A percentile compares a stretch with the other conserved stretches of the same genome.
Evolutionary conservation across 2,329 filamentous ascomycete species (phyloP).

Genomic region (Ophiostoma piceae): DNA sequence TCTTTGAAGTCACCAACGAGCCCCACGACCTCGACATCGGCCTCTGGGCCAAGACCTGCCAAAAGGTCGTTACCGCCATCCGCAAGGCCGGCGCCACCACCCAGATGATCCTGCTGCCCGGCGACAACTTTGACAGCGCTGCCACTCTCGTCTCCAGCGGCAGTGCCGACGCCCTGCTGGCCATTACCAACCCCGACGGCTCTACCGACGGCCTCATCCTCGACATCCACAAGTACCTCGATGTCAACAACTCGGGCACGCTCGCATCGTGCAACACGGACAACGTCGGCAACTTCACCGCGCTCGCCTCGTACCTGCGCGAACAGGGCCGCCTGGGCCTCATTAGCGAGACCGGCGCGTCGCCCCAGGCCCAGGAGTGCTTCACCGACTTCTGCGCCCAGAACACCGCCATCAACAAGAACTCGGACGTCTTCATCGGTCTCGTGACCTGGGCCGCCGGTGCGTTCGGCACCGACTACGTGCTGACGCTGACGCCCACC

Average conservation of each 20-base stretch:
- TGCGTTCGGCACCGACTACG: slow-evolving; percentile 30
- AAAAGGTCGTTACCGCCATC: slow-evolving; percentile 60
- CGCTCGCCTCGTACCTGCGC: slow-evolving; percentile 36
- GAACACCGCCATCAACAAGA: slow-evolving; percentile 35
- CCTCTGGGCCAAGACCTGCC: slow-evolving; percentile 56
- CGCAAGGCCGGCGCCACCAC: slow-evolving; percentile 55
- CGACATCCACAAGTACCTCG: slow-evolving; percentile 58
- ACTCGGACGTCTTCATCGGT: slow-evolving; percentile 32
- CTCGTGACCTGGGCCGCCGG: slow-evolving; percentile 33
- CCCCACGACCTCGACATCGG: slow-evolving; percentile 56
- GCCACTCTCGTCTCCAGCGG: slow-evolving; percentile 42
- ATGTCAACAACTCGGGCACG: slow-evolving; percentile 52
- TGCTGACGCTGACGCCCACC: slow-evolving; percentile 32
- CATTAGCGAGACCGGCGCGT: slow-evolving; percentile 38
- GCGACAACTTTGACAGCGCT: slow-evolving; percentile 38
- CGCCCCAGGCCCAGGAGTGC: slow-evolving; percentile 34
- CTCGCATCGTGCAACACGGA: slow-evolving; percentile 49
- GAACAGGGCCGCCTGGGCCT: slow-evolving; percentile 34
- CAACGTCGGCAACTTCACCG: slow-evolving; percentile 35
- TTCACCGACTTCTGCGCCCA: slow-evolving; percentile 33
- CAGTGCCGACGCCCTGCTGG: slow-evolving; percentile 47
- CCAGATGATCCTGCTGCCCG: slow-evolving; percentile 61
- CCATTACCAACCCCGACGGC: slow-evolving; percentile 55
- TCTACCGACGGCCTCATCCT: slow-evolving; percentile 52
- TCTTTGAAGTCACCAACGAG: slow-evolving; percentile 67